These are phyloP conservation scores for Thielaviopsis ethacetica DNA, from an alignment of 2,329 filamentous ascomycete species.

Conservation along the genomic window DNA sequence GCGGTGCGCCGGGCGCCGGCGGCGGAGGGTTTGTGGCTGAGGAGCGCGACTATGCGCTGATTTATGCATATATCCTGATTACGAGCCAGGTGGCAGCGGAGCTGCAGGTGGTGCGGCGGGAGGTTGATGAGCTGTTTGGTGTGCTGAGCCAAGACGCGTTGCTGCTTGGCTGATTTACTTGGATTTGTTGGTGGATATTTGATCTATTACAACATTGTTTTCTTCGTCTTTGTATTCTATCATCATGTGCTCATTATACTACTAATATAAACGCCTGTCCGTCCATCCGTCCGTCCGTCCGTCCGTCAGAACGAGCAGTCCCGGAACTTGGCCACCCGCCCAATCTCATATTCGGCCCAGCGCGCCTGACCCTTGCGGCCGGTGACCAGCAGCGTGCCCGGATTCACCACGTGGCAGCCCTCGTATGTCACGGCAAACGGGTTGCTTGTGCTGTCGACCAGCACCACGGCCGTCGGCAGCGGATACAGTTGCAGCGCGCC, in stretches of 20 bases:
- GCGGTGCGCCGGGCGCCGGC: constrained; percentile 13
- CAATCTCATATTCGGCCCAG: constrained; percentile 79
- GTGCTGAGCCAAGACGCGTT: constrained; percentile 43
- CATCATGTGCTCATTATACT: neutral
- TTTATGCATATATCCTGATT: constrained; percentile 76
- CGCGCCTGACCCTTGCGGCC: constrained; percentile 52
- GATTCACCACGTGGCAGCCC: constrained; percentile 91
- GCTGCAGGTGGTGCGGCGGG: constrained; percentile 40
- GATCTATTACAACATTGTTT: no score
- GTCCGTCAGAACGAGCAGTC: constrained; percentile 39
- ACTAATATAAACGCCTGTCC: no score
- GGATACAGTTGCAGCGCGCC: constrained; percentile 69
- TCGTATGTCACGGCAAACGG: constrained; percentile 85
- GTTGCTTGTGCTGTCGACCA: constrained; percentile 68
- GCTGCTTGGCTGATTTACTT: constrained; percentile 30
- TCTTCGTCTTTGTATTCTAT: neutral
- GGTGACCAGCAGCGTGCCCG: constrained; percentile 56
- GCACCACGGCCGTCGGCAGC: constrained; percentile 64
- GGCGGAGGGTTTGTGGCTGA: constrained; percentile 32
- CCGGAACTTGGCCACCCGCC: constrained; percentile 42
- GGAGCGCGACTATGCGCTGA: constrained; percentile 72
- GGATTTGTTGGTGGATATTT: neutral
- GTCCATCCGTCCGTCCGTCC: no score
- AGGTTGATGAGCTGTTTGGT: constrained; percentile 48
- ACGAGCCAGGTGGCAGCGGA: constrained; percentile 51